Percentiles rank a stretch among this genome's conserved stretches.
phyloP scores from a whole-genome alignment of 352 stramenopile species.

The Phytophthora syringae region DNA sequence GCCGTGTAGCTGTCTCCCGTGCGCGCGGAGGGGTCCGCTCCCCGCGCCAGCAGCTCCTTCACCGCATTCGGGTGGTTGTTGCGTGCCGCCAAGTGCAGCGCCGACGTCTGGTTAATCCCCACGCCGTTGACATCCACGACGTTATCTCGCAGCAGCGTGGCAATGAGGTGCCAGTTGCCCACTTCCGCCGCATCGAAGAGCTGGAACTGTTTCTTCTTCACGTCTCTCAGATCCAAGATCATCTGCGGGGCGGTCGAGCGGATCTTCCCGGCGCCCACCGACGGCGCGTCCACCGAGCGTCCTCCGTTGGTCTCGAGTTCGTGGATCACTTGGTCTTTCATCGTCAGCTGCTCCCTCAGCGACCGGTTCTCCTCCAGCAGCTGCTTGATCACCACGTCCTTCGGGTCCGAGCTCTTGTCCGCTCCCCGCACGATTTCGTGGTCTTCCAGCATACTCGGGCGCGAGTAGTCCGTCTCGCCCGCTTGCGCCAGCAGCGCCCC shows the following conservation, averaged over 20 bases:
- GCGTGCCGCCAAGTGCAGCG: conserved; percentile 73
- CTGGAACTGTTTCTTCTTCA: conserved; percentile 92
- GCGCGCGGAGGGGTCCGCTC: conserved; percentile 65
- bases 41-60: conserved; percentile 73
- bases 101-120: conserved; percentile 87
- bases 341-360: conserved; percentile 75
- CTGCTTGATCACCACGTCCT: conserved; percentile 90
- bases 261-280: conserved; percentile 45
- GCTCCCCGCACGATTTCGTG: conserved; percentile 86
- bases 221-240: conserved; percentile 84
- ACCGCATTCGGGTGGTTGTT: conserved; percentile 84
- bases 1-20: conserved; percentile 86
- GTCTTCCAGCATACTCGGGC: conserved; percentile 82
- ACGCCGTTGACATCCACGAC: conserved; percentile 89
- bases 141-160: conserved; percentile 81
- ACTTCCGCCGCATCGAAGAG: conserved; percentile 87
- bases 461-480: conserved; percentile 73
- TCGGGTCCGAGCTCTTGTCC: conserved; percentile 82
- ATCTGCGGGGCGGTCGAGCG: conserved; percentile 72
- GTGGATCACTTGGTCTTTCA: conserved; percentile 88
- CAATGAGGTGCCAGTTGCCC: conserved; percentile 84
- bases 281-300: conserved; percentile 28
- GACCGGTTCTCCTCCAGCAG: conserved; percentile 83
- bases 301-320: conserved; percentile 80
- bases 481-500: conserved; percentile 7